Percentiles rank a stretch among this genome's conserved stretches.
Conservation (phyloP, 129 eudicot species). For the Scalesia atractyloides region DNA sequence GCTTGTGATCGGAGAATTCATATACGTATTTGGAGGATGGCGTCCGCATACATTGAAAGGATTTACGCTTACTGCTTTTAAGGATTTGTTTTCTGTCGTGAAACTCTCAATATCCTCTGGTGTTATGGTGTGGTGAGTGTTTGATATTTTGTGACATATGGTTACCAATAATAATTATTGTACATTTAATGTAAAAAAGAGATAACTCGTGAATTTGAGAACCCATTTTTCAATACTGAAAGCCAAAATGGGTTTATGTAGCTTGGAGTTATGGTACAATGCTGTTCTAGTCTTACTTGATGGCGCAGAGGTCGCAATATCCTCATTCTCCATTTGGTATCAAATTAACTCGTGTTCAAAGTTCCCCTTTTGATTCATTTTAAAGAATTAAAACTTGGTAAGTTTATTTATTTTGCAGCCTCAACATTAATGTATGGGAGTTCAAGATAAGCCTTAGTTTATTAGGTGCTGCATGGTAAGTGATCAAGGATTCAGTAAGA, state of each 20-base stretch:
- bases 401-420: slow-evolving; percentile 38
- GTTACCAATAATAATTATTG: not conserved
- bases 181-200: too few species aligned
- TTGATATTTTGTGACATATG: not conserved
- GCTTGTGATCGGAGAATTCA: slow-evolving; percentile 22
- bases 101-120: slow-evolving; percentile 69
- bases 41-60: slow-evolving; percentile 60
- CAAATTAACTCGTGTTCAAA: not conserved
- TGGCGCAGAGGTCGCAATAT: too few species aligned
- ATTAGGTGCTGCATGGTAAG: slow-evolving; percentile 76
- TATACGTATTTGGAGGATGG: slow-evolving; percentile 37
- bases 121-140: slow-evolving; percentile 55
- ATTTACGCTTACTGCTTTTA: slow-evolving; percentile 44
- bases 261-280: slow-evolving; percentile 70
- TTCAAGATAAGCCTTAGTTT: slow-evolving; percentile 61
- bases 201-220: not conserved
- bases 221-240: not conserved
- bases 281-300: too few species aligned
- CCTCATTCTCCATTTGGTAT: slow-evolving; percentile 39
- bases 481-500: not conserved
- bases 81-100: slow-evolving; percentile 54
- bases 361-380: not conserved
- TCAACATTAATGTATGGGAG: slow-evolving; percentile 53
- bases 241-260: slow-evolving; percentile 18
- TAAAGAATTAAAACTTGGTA: not conserved